phyloP scores from a whole-genome alignment of 768 basidiomycete genomes.

The Mycena latifolia region DNA sequence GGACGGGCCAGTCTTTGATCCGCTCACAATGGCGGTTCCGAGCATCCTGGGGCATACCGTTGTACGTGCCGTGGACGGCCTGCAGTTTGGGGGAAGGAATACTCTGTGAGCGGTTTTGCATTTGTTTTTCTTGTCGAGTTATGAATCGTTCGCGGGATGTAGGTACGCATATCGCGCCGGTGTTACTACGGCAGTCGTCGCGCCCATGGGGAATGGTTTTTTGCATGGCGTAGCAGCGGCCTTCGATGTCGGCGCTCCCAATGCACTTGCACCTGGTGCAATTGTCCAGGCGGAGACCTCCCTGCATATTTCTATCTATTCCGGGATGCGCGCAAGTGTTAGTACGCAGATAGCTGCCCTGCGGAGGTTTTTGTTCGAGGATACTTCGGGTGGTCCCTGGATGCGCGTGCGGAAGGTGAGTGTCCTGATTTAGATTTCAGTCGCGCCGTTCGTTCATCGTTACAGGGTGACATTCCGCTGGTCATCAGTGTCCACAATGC shows the following conservation, averaged over 20 bases:
- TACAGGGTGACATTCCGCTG: constrained; percentile 70
- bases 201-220: constrained; percentile 69
- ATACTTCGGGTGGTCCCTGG: constrained; percentile 47
- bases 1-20: constrained; percentile 73
- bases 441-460: constrained; percentile 38
- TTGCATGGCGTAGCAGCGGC: constrained; percentile 72
- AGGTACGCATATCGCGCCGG: constrained; percentile 76
- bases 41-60: constrained; percentile 55
- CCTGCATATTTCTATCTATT: constrained; percentile 66
- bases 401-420: constrained; percentile 51
- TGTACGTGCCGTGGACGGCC: constrained; percentile 72
- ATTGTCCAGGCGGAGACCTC: constrained; percentile 76
- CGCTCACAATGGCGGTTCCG: constrained; percentile 46
- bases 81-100: constrained; percentile 67
- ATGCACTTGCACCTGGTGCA: constrained; percentile 71
- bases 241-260: constrained; percentile 69
- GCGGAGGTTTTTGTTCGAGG: constrained; percentile 58
- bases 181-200: constrained; percentile 76
- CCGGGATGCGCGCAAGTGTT: constrained; percentile 61
- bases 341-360: constrained; percentile 71
- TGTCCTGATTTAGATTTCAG: constrained; percentile 16
- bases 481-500: constrained; percentile 78
- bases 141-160: too few species aligned
- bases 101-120: constrained; percentile 52
- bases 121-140: too few species aligned